Evolutionary conservation across 768 basidiomycete species (phyloP).

Genomic region (Boletus rufocinnamomeus): DNA sequence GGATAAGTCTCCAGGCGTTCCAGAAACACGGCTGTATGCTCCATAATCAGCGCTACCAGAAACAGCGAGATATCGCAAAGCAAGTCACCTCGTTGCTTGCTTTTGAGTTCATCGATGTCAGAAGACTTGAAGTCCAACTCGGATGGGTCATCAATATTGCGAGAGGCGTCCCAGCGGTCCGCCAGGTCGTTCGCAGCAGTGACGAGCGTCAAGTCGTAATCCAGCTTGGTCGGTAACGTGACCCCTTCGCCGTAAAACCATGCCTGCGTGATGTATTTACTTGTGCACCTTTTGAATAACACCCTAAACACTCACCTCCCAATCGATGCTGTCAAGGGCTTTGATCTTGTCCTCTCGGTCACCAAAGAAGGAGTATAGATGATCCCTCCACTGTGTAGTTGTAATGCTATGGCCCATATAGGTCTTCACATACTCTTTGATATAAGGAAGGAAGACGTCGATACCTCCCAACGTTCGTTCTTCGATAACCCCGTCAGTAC

Average conservation of each 20-base stretch:
- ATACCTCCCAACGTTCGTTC: slow-evolving; percentile 58
- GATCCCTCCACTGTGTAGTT: slow-evolving; percentile 58
- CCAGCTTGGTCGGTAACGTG: slow-evolving; percentile 48
- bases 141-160: slow-evolving; percentile 35
- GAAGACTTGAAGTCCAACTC: slow-evolving; percentile 43
- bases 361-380: slow-evolving; percentile 55
- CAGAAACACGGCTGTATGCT: slow-evolving; percentile 52
- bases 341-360: slow-evolving; percentile 46
- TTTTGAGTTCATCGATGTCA: slow-evolving; percentile 50
- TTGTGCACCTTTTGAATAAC: background rate
- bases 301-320: slow-evolving; percentile 46
- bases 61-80: background rate
- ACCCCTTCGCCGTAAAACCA: slow-evolving; percentile 62
- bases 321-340: slow-evolving; percentile 53
- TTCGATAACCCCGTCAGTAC: slow-evolving; percentile 16
- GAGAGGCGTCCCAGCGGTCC: slow-evolving; percentile 51
- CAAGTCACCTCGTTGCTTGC: slow-evolving; percentile 50
- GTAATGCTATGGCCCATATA: slow-evolving; percentile 59
- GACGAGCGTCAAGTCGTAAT: slow-evolving; percentile 57
- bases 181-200: slow-evolving; percentile 54
- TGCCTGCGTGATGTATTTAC: slow-evolving; percentile 31
- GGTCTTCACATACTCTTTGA: slow-evolving; percentile 54
- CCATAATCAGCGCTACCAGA: background rate
- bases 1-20: slow-evolving; percentile 47
- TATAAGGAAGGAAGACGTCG: slow-evolving; percentile 57